Percentiles rank a stretch among this genome's conserved stretches.
Evolutionary conservation across 2,329 filamentous ascomycete species (phyloP).

Genomic region (Paraconiothyrium sp.): DNA sequence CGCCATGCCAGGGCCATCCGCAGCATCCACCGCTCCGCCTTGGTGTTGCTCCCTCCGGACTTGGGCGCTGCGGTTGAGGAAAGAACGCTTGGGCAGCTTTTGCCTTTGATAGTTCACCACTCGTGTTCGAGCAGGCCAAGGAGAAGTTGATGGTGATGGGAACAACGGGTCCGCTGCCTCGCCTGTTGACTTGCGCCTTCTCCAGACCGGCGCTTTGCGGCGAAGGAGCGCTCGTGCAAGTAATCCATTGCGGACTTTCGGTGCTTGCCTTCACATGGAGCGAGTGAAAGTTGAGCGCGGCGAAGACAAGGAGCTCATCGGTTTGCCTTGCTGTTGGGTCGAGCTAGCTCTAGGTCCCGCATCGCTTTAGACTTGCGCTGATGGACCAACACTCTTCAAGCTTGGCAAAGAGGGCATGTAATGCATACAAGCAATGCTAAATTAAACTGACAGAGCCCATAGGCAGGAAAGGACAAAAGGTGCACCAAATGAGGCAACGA

Average conservation of each 20-base stretch:
- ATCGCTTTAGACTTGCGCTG: neutral
- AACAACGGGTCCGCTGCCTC: neutral
- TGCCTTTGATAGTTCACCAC: too few relatives aligned
- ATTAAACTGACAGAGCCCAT: neutral
- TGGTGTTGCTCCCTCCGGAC: neutral
- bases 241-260: neutral
- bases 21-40: slow-evolving; percentile 7
- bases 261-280: too few relatives aligned
- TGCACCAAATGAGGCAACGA: neutral
- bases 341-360: neutral
- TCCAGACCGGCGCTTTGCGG: too few relatives aligned
- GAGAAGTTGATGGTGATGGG: neutral
- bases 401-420: neutral
- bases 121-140: neutral
- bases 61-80: neutral
- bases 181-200: too few relatives aligned
- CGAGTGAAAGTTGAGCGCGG: neutral
- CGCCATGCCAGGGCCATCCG: slow-evolving; percentile 40
- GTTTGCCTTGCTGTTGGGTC: neutral
- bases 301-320: neutral
- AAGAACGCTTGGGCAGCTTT: neutral
- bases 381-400: neutral
- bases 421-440: neutral
- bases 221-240: too few relatives aligned
- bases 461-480: neutral